Evolutionary conservation across 352 stramenopile genomes (phyloP).

Genomic region (Phytophthora fragariae): DNA sequence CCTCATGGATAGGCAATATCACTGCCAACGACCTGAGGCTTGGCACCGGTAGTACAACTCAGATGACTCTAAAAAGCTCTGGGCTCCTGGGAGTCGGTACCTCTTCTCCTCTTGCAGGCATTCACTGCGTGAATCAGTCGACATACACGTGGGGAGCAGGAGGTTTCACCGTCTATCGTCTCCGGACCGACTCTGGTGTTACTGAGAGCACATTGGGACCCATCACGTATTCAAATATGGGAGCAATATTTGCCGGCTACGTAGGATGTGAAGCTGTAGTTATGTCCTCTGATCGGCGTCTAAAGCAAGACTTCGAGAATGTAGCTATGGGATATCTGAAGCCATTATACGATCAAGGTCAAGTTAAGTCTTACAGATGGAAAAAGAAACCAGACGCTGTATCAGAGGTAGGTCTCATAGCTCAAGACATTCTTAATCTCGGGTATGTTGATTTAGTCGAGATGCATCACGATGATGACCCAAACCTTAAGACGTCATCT

Average conservation of each 20-base stretch:
- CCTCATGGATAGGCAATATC: too few species aligned
- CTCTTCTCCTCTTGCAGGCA: too few species aligned
- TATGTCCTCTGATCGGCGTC: not conserved
- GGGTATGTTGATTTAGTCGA: constrained; percentile 14
- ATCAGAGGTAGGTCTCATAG: not conserved
- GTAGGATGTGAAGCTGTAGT: not conserved
- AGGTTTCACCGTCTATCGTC: too few species aligned
- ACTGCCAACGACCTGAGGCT: too few species aligned
- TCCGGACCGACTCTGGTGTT: too few species aligned
- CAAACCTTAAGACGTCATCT: constrained; percentile 5
- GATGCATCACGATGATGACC: constrained; percentile 12
- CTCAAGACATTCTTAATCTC: constrained; percentile 10
- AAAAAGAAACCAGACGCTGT: not conserved
- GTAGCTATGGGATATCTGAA: not conserved
- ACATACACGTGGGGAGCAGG: too few species aligned
- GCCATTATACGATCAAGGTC: not conserved
- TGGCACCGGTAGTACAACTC: too few species aligned
- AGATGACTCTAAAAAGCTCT: too few species aligned
- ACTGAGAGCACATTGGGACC: too few species aligned
- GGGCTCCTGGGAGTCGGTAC: too few species aligned
- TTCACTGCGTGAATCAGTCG: too few species aligned
- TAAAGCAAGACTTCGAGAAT: not conserved
- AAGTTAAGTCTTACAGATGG: not conserved
- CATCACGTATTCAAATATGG: not conserved
- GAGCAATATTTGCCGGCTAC: not conserved